Evolutionary conservation across 2,329 filamentous ascomycete species (phyloP), one percentile per base, ranked within the genome.

Genomic region (Ilyonectria sp.): DNA sequence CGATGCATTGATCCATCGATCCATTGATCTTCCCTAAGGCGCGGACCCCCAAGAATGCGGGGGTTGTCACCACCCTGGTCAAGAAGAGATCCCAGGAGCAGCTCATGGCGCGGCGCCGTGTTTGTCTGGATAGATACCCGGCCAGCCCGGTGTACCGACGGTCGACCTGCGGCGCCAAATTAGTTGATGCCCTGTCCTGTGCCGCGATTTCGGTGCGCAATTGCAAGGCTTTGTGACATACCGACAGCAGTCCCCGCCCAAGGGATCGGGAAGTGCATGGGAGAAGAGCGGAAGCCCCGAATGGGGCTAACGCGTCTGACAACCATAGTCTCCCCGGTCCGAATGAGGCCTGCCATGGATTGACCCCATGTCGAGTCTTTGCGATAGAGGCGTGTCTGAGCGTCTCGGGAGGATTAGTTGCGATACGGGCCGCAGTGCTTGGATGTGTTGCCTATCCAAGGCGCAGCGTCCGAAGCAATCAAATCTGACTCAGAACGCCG

Each of bases 401-500:
- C 57, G 26, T 35, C 50, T 35, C 43, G 54, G 44, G 50, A 53
- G 47, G 50, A 54, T 58, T 54, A 53, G 52, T 58, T 23, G 29
- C 21, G 40, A 54, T 68, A 49, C 61, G 61, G 65, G 61, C 61
- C 65, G 57, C 52, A 52, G 59, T 58, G 63, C 21, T 26, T 26
- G 26, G 26, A 26, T 26, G 26, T 26, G 26, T 26, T 53, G 63
- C 54, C 53, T 61, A 19, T 52, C 23, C 35, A 37, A 49, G 58
- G 58, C n/a, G 31, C 17, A 40, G n/a, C 33, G 23, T 52, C 61
- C 37, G 37, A 23, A 37, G 43, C 31, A 44, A 54, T 58, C 37
- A 56, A 21, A 59, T 67, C 65, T 67, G 65, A 67, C 65, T 68
- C 61, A 68, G 65, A 64, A 59, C 31, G 50, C 53, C 55, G 47